Evolutionary conservation across 345 rosid genomes (phyloP).

Genomic region (Pistacia integerrima): DNA sequence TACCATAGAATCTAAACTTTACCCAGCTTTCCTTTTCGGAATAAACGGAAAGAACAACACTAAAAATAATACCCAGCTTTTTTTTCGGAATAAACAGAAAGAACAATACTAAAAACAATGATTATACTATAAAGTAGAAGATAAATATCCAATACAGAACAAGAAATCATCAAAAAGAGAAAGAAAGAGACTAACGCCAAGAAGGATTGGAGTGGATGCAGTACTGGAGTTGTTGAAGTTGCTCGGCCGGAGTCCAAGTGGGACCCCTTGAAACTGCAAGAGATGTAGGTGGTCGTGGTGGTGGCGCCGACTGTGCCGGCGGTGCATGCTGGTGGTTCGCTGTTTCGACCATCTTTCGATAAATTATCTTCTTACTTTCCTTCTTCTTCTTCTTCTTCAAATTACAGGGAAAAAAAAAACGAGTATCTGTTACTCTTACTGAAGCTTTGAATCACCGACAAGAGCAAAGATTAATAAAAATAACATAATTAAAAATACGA

Average conservation of each 20-base stretch:
- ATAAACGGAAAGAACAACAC: slow-evolving; percentile 11
- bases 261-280: slow-evolving; percentile 58
- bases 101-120: slow-evolving; percentile 15
- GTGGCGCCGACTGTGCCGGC: slow-evolving; percentile 44
- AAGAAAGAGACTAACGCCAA: slow-evolving; percentile 75
- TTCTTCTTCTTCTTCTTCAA: background rate
- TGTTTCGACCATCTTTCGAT: slow-evolving; percentile 49
- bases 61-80: slow-evolving; percentile 15
- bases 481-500: background rate
- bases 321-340: slow-evolving; percentile 41
- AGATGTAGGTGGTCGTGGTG: slow-evolving; percentile 45
- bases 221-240: slow-evolving; percentile 83
- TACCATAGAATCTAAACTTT: background rate
- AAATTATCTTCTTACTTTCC: background rate
- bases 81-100: background rate
- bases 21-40: background rate
- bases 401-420: background rate
- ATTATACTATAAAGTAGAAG: background rate
- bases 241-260: slow-evolving; percentile 82
- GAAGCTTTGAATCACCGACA: slow-evolving; percentile 37
- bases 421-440: slow-evolving; percentile 7
- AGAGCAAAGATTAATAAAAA: too few relatives aligned
- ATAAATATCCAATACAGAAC: background rate
- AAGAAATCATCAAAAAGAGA: slow-evolving; percentile 2
- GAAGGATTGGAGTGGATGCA: slow-evolving; percentile 99